phyloP scores from a whole-genome alignment of 202 grass and related monocot species.

The Panicum hallii region DNA sequence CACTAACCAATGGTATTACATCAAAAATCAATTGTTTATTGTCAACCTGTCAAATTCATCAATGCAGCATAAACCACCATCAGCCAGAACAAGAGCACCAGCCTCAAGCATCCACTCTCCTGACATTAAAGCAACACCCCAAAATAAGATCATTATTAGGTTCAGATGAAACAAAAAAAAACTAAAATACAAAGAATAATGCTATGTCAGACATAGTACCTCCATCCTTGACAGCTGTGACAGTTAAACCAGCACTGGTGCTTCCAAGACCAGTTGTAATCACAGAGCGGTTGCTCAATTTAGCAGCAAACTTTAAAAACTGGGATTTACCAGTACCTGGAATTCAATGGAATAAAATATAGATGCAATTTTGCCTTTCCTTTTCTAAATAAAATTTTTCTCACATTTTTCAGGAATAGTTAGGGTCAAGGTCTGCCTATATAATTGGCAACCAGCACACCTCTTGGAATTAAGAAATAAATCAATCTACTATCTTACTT shows the following conservation, averaged over 20 bases:
- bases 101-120: constrained; percentile 99
- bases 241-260: constrained; percentile 94
- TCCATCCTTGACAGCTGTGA: constrained; percentile 97
- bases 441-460: background rate
- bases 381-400: background rate
- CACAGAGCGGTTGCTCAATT: constrained; percentile 89
- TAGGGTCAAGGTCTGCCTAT: background rate
- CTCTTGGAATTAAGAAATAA: background rate
- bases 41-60: constrained; percentile 93
- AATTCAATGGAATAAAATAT: constrained; percentile 40
- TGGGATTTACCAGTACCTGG: constrained; percentile 95
- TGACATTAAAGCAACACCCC: constrained; percentile 44
- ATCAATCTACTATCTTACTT: background rate
- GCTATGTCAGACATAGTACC: constrained; percentile 59
- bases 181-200: constrained; percentile 26
- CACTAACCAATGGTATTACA: background rate
- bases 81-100: constrained; percentile 94
- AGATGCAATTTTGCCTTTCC: background rate
- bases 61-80: constrained; percentile 98
- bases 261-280: constrained; percentile 93
- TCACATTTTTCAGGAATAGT: background rate
- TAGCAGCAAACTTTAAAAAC: constrained; percentile 95
- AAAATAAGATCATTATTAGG: constrained; percentile 20
- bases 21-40: no score
- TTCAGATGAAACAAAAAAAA: constrained; percentile 27